Conservation (phyloP, 371 early-diverging fungal species). For the Mortierella sp. region DNA sequence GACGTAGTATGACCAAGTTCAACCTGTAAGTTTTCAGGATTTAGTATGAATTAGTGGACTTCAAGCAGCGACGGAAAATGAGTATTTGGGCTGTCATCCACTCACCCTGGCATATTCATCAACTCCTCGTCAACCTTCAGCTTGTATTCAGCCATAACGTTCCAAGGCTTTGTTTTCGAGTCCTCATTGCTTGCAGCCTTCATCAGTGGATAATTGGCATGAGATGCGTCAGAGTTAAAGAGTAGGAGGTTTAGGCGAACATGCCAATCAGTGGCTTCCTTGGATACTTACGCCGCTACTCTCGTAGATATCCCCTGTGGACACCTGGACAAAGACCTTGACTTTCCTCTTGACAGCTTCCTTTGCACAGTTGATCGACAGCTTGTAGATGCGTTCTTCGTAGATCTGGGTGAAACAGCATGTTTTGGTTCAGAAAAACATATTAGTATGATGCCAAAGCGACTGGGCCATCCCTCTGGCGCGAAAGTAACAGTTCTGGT, state of each 20-base stretch:
- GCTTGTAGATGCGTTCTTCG: constrained; percentile 82
- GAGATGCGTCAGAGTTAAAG: no score
- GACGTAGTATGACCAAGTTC: constrained; percentile 86
- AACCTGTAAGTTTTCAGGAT: constrained; percentile 57
- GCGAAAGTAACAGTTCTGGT: no score
- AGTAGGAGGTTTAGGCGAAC: neutral
- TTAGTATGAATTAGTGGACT: no score
- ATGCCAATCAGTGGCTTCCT: neutral
- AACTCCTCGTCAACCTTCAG: constrained; percentile 85
- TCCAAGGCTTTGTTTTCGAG: constrained; percentile 87
- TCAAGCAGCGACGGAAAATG: no score
- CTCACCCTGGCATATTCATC: constrained; percentile 53
- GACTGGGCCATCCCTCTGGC: no score
- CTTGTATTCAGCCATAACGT: constrained; percentile 80
- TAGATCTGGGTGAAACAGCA: constrained; percentile 67
- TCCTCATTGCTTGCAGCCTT: constrained; percentile 80
- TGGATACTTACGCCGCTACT: constrained; percentile 69
- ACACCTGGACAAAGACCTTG: constrained; percentile 83
- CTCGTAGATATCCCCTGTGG: constrained; percentile 92
- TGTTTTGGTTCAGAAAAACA: neutral
- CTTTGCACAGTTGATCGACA: constrained; percentile 79
- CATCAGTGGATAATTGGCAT: neutral
- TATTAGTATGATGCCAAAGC: neutral
- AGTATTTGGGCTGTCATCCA: no score
- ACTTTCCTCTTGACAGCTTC: constrained; percentile 84